These are phyloP conservation scores for Camelina neglecta DNA, from an alignment of 345 rosid species.

Conservation along the genomic window DNA sequence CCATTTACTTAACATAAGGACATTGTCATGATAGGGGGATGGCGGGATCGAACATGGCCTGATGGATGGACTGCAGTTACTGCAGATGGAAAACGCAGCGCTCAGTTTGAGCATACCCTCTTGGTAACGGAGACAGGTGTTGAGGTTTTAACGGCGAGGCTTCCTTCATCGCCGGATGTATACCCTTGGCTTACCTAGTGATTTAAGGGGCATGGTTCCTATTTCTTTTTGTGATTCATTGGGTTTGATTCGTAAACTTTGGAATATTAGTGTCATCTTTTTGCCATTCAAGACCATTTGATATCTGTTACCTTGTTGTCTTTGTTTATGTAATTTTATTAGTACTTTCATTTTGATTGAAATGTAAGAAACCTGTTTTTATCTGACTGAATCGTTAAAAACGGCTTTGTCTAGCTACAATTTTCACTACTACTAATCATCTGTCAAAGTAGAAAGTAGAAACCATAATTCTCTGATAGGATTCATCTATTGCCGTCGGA, in stretches of 20 bases:
- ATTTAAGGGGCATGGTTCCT: constrained; percentile 14
- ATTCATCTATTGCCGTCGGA: too few species aligned
- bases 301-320: constrained; percentile 7
- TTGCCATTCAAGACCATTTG: constrained; percentile 9
- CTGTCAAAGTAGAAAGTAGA: too few species aligned
- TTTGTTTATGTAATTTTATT: constrained; percentile 10
- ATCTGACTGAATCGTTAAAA: neutral
- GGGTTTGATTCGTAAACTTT: neutral
- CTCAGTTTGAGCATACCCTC: constrained; percentile 98
- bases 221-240: constrained; percentile 6
- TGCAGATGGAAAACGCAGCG: constrained; percentile 93
- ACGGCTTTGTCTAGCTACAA: too few species aligned
- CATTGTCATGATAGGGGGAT: constrained; percentile 56
- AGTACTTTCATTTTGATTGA: neutral
- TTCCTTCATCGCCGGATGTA: constrained; percentile 77
- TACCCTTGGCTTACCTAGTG: constrained; percentile 72
- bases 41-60: constrained; percentile 97
- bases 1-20: neutral
- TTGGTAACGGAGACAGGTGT: constrained; percentile 94
- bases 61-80: constrained; percentile 99
- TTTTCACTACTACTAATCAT: too few species aligned
- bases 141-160: constrained; percentile 86
- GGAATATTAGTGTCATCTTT: constrained; percentile 21
- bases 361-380: neutral
- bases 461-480: too few species aligned